Conservation (phyloP, 306 rosid genomes). For the Begonia peltatifolia region DNA sequence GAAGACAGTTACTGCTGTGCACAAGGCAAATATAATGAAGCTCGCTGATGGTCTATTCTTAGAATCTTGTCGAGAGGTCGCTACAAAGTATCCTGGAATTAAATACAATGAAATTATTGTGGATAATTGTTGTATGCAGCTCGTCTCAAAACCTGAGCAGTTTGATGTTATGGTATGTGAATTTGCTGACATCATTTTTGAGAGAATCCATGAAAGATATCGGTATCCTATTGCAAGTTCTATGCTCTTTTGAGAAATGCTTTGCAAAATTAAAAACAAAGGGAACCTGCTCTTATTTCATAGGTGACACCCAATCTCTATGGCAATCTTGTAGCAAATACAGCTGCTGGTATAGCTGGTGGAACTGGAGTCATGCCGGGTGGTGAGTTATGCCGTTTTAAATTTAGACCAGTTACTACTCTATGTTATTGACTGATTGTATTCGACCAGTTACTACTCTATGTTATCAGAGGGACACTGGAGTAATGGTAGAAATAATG, state of each 20-base stretch:
- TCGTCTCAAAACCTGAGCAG: conserved; percentile 81
- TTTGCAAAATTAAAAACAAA: background rate
- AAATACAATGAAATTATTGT: conserved; percentile 65
- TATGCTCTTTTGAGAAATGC: too few species aligned
- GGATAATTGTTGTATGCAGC: conserved; percentile 94
- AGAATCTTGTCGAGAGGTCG: conserved; percentile 84
- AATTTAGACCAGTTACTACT: conserved; percentile 1
- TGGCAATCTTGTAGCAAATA: conserved; percentile 92
- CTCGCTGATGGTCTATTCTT: conserved; percentile 81
- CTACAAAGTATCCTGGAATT: conserved; percentile 50
- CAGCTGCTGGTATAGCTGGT: conserved; percentile 96
- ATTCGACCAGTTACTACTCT: background rate
- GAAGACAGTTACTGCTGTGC: conserved; percentile 93
- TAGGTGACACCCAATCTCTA: conserved; percentile 97
- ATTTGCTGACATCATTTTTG: too few species aligned
- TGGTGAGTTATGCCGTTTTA: conserved; percentile 32
- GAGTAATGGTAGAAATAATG: too few species aligned
- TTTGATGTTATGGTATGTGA: conserved; percentile 83
- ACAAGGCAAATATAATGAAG: conserved; percentile 94
- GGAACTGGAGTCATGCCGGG: conserved; percentile 99
- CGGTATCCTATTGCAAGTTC: too few species aligned
- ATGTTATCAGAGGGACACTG: too few species aligned
- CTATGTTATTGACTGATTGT: too few species aligned
- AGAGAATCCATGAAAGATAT: too few species aligned
- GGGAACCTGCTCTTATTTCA: conserved; percentile 14